phyloP scores from a whole-genome alignment of 1,284 basidiomycete species.

The Serendipita sp. region DNA sequence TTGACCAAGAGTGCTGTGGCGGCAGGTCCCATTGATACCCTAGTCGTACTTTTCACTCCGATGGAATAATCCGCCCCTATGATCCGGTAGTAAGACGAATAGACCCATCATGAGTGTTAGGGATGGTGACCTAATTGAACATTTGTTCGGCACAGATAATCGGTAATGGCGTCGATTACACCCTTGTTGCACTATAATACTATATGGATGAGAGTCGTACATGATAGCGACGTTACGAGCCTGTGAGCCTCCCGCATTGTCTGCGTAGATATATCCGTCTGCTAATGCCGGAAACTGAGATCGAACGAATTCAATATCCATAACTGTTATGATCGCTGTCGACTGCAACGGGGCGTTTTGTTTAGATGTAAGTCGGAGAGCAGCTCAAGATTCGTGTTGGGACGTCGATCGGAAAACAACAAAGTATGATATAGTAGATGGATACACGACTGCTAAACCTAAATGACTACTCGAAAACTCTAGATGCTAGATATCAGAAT shows the following conservation, averaged over 20 bases:
- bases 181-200: constrained; percentile 24
- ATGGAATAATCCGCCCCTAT: constrained; percentile 42
- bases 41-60: constrained; percentile 35
- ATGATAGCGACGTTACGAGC: constrained; percentile 9
- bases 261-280: constrained; percentile 50
- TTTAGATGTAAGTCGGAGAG: neutral
- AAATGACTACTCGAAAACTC: neutral
- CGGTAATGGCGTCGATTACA: constrained; percentile 43
- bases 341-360: neutral
- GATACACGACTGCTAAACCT: neutral
- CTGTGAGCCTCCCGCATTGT: constrained; percentile 72
- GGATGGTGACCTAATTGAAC: constrained; percentile 42
- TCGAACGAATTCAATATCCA: constrained; percentile 35
- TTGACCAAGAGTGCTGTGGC: constrained; percentile 49
- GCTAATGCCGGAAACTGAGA: constrained; percentile 49
- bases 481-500: neutral
- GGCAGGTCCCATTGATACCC: constrained; percentile 37
- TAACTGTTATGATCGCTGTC: neutral
- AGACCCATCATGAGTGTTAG: constrained; percentile 4
- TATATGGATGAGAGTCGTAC: neutral
- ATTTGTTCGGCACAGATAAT: constrained; percentile 58
- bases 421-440: neutral
- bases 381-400: too few species aligned
- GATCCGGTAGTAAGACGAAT: neutral
- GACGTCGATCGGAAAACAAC: neutral